Evolutionary conservation across 2,329 filamentous ascomycete genomes (phyloP).

Genomic region (Cladosporium sp.): DNA sequence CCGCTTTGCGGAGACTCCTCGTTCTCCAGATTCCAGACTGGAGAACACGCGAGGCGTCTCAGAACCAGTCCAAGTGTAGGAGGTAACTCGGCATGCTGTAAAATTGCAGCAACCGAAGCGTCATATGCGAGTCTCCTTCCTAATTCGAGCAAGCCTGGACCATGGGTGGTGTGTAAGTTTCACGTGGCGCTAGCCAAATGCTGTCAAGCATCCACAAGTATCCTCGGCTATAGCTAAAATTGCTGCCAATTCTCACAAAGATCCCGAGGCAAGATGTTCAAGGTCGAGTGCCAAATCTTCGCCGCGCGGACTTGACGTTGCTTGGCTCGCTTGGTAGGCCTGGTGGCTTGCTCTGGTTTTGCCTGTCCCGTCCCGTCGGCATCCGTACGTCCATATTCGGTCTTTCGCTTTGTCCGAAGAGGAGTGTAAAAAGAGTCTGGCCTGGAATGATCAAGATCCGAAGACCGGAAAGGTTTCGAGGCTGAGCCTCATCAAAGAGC

Average conservation of each 20-base stretch:
- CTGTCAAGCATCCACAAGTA: constrained; percentile 10
- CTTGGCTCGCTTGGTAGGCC: not conserved
- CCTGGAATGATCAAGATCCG: not conserved
- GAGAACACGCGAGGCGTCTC: not conserved
- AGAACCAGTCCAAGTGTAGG: not conserved
- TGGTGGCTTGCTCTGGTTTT: not conserved
- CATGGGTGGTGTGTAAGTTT: not conserved
- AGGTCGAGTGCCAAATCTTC: not conserved
- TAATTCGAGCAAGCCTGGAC: not conserved
- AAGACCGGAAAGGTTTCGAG: not conserved
- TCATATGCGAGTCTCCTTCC: not conserved
- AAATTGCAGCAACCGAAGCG: not conserved
- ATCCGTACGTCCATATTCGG: not conserved
- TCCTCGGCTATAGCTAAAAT: constrained; percentile 11
- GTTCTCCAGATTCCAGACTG: not conserved
- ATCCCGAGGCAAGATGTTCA: not conserved
- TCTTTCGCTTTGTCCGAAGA: not conserved
- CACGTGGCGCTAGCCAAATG: constrained; percentile 10
- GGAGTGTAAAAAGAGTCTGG: not conserved
- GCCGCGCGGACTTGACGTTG: not conserved
- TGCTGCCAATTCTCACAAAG: constrained; percentile 17
- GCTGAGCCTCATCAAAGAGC: not conserved
- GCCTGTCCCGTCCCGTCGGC: not conserved
- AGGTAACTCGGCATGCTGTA: not conserved
- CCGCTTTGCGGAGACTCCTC: constrained; percentile 3